Evolutionary conservation across 83 land plant genomes (phyloP), one percentile per base, ranked within the genome.

Genomic region (Isoetes engelmannii): DNA sequence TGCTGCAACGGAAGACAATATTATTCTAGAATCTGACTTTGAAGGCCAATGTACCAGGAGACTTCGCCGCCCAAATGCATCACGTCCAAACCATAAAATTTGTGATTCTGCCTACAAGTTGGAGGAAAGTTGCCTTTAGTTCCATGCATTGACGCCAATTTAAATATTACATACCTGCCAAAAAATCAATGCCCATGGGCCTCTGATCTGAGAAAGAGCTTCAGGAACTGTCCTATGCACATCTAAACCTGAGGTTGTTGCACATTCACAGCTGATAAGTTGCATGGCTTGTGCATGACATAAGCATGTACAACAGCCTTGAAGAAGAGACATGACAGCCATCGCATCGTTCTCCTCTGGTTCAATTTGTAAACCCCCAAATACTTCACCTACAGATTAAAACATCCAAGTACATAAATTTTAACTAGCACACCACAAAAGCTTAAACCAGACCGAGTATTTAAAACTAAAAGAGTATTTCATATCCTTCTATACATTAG

Each of bases 1-100:
- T 28, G 89, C 86, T 61, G 88, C 87, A 18, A 84, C 90, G 55
- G 98, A 94, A 51, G 98, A 81, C 4, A 94, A 77, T 61, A 94
- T 18, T 56, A 94, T 73, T 21, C 84, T 81, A 54, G 85, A 28
- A 54, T 94, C 92, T 45, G 69, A 63, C 18, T 8, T 37, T 45
- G 82, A 84, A 45, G 98, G 92, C 85, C 90, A 86, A 63, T 94
- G 98, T 65, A 94, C 81, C 50, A 94, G 80, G 45, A 94, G 90
- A 63, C 98, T 94, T 47, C 98, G 69, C 78, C 98, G 82, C 64
- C 98, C 98, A 69, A 94, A 75, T 46, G 86, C 92, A 85, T 94
- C 98, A 63, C 98, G 83, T 61, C 96, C 96, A 90, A 90, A 94
- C 96, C 96, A 94, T 60, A 94, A 50, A 3, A 80, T 79, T 61